phyloP scores from a whole-genome alignment of 78 protist species.

The Bodo saltans region DNA sequence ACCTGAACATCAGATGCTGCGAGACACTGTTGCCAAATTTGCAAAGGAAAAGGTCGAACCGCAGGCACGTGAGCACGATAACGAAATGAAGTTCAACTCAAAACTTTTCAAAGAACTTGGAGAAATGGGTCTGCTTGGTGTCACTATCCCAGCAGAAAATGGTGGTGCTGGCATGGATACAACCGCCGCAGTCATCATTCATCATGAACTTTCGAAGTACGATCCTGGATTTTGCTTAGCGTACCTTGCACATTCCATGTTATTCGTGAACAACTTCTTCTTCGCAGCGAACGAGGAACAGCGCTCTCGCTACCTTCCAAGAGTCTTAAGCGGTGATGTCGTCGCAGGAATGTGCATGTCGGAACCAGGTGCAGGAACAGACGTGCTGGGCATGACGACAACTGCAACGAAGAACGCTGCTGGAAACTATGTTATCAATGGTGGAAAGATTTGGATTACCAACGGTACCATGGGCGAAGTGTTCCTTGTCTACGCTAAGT shows the following conservation, averaged over 20 bases:
- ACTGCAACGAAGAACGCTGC: conserved; percentile 57
- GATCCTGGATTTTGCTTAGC: conserved; percentile 16
- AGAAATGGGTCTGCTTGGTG: conserved; percentile 80
- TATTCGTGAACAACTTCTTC: conserved; percentile 33
- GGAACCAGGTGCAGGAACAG: conserved; percentile 90
- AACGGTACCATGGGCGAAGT: conserved; percentile 85
- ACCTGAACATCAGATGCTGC: not conserved
- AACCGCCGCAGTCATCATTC: conserved; percentile 14
- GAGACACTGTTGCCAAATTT: conserved; percentile 28
- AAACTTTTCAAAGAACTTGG: conserved; percentile 73
- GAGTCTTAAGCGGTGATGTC: conserved; percentile 80
- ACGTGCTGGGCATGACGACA: conserved; percentile 80
- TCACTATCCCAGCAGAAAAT: conserved; percentile 47
- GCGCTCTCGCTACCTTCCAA: conserved; percentile 61
- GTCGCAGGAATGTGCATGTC: conserved; percentile 91
- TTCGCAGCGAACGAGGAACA: conserved; percentile 79
- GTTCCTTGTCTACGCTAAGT: conserved; percentile 81
- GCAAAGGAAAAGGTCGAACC: conserved; percentile 71
- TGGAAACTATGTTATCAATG: conserved; percentile 63
- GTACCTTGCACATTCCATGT: conserved; percentile 30
- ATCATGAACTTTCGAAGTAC: conserved; percentile 20
- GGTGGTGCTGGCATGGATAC: conserved; percentile 44
- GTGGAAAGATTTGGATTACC: conserved; percentile 86
- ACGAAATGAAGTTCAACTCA: conserved; percentile 40
- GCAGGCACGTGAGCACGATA: conserved; percentile 67